Conservation (phyloP, 2,329 filamentous ascomycete species). For the Chrysoporthe deuterocubensis region DNA sequence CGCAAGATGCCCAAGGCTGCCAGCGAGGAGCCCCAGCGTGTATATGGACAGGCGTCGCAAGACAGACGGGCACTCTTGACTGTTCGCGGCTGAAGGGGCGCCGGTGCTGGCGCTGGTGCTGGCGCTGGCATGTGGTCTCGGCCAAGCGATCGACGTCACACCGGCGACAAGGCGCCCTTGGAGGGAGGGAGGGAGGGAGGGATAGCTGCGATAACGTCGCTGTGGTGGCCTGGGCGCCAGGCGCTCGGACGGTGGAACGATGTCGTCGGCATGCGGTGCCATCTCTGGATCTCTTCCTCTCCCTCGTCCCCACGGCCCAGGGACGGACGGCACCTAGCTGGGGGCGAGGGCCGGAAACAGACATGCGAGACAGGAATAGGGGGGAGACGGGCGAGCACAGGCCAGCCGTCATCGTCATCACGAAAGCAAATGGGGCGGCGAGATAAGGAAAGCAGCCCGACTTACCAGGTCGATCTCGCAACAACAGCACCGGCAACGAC, state of each 20-base stretch:
- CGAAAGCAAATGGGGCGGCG: background rate
- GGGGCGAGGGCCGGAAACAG: background rate
- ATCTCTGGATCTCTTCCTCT: background rate
- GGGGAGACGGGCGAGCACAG: conserved; percentile 2
- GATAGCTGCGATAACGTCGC: background rate
- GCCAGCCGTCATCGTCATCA: conserved; percentile 9
- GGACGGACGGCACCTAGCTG: background rate
- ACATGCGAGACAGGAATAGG: background rate
- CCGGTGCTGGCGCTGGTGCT: background rate
- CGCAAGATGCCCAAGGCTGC: background rate
- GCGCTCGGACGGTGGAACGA: background rate
- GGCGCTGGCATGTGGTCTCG: background rate
- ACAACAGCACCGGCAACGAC: too few relatives aligned
- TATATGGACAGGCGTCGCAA: background rate
- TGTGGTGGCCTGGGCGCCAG: background rate
- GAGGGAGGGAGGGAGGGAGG: background rate
- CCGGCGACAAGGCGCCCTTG: background rate
- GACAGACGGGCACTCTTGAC: background rate
- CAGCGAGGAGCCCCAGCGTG: background rate
- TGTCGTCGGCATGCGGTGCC: background rate
- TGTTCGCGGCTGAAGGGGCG: background rate
- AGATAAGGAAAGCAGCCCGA: background rate
- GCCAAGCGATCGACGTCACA: background rate
- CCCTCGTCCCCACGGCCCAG: background rate
- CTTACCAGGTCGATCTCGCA: conserved; percentile 2